Percentiles rank a stretch among this genome's conserved stretches.
Conservation (phyloP, 805 yeast genomes). For the Candida sakaeoensis region DNA sequence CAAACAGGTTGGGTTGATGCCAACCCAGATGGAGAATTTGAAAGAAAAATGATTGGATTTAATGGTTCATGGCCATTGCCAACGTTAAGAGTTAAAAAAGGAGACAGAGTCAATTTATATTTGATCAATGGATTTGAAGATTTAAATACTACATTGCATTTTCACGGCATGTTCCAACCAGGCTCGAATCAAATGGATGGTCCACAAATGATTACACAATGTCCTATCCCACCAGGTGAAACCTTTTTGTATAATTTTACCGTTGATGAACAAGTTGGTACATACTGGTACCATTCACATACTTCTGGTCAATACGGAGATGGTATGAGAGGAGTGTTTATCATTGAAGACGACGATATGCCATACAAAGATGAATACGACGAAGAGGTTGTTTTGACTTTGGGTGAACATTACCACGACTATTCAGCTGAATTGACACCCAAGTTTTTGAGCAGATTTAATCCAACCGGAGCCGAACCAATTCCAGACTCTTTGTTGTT, state of each 20-base stretch:
- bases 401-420: constrained; percentile 64
- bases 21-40: constrained; percentile 62
- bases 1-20: constrained; percentile 63
- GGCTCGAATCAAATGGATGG: constrained; percentile 85
- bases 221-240: constrained; percentile 83
- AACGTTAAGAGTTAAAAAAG: constrained; percentile 66
- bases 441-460: constrained; percentile 57
- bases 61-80: constrained; percentile 87
- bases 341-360: constrained; percentile 60
- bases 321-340: constrained; percentile 79
- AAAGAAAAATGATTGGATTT: constrained; percentile 60
- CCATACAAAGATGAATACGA: constrained; percentile 54
- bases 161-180: constrained; percentile 89
- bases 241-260: constrained; percentile 83
- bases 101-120: constrained; percentile 72
- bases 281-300: constrained; percentile 98
- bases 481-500: constrained; percentile 64
- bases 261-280: constrained; percentile 72
- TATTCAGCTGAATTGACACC: constrained; percentile 43
- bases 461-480: constrained; percentile 86
- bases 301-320: constrained; percentile 88
- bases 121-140: constrained; percentile 71
- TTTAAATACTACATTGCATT: constrained; percentile 75
- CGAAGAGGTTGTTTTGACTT: constrained; percentile 53
- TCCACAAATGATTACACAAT: constrained; percentile 81